Evolutionary conservation across 441 rosid species (phyloP), one percentile per base, ranked within the genome.

Genomic region (Melianthus villosus): DNA sequence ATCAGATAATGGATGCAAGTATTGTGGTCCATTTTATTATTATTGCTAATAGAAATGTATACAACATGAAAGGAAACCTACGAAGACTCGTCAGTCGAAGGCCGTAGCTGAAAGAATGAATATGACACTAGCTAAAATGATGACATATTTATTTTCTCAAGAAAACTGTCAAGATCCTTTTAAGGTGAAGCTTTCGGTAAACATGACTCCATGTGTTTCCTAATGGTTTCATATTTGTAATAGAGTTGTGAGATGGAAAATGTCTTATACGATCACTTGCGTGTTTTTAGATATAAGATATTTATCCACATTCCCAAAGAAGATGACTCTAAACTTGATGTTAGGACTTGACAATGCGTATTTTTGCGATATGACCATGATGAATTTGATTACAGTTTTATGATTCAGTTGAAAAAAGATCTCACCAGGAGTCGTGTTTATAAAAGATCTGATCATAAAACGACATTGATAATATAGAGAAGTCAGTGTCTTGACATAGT

Each of bases 21-120:
- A n/a, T n/a, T n/a, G n/a, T n/a, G n/a, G n/a, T n/a, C n/a, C n/a
- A n/a, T n/a, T n/a, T n/a, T n/a, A 26, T 26, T 26, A 7, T 5
- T 26, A 7, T 26, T 26, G 30, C 7, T 2, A 38, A 0, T 39
- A n/a, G n/a, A n/a, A n/a, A n/a, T n/a, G 15, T 22, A 47, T 53
- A 20, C 11, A 16, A 39, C 34, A 45, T 17, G 25, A 25, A 6
- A 53, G 33, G 25, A 38, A 29, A 9, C 51, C 17, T n/a, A n/a
- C n/a, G n/a, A n/a, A n/a, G n/a, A n/a, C n/a, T n/a, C n/a, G n/a
- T n/a, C n/a, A n/a, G n/a, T 16, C 38, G 6, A 37, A 42, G 36
- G 46, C 33, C 0, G 8, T 56, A 10, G 48, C 20, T 16, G 20
- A 53, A 12, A 48, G 44, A 30, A 53, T 59, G 28, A 37, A 27